phyloP scores from a whole-genome alignment of 371 early-diverging fungal genomes.

The Sporodiniella umbellata region DNA sequence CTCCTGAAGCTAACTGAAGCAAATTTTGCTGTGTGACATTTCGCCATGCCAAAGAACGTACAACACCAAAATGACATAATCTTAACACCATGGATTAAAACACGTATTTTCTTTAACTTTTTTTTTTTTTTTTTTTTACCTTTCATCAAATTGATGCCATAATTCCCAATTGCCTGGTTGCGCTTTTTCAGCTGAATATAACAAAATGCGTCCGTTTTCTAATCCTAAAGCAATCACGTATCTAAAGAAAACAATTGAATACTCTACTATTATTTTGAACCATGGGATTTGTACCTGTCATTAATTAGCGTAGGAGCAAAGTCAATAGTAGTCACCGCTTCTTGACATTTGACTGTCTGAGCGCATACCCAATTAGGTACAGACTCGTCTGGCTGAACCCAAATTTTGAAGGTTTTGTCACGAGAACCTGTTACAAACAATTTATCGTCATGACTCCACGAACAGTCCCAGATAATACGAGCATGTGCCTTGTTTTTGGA shows the following conservation, averaged over 20 bases:
- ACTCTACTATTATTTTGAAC: background rate
- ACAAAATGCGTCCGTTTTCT: constrained; percentile 73
- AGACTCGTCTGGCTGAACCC: constrained; percentile 38
- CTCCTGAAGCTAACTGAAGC: constrained; percentile 65
- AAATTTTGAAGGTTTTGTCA: constrained; percentile 87
- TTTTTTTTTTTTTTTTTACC: constrained; percentile 31
- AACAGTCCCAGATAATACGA: constrained; percentile 92
- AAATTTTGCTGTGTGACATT: constrained; percentile 7
- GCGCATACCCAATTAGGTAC: constrained; percentile 35
- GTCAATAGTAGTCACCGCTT: constrained; percentile 79
- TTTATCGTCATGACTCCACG: constrained; percentile 76
- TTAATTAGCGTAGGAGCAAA: constrained; percentile 55
- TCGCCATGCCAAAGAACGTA: constrained; percentile 69
- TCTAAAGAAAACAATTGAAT: constrained; percentile 19
- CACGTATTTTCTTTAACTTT: background rate
- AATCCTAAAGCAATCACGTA: constrained; percentile 81
- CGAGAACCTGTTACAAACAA: constrained; percentile 91
- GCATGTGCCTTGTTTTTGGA: constrained; percentile 81
- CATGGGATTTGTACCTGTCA: constrained; percentile 27
- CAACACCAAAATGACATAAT: constrained; percentile 60
- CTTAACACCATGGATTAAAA: constrained; percentile 19
- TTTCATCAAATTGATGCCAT: constrained; percentile 38
- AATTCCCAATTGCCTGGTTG: constrained; percentile 36
- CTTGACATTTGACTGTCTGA: constrained; percentile 65
- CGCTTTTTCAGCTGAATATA: constrained; percentile 35